Conservation (phyloP, 2,329 filamentous ascomycete species). For the Fusarium agapanthi region DNA sequence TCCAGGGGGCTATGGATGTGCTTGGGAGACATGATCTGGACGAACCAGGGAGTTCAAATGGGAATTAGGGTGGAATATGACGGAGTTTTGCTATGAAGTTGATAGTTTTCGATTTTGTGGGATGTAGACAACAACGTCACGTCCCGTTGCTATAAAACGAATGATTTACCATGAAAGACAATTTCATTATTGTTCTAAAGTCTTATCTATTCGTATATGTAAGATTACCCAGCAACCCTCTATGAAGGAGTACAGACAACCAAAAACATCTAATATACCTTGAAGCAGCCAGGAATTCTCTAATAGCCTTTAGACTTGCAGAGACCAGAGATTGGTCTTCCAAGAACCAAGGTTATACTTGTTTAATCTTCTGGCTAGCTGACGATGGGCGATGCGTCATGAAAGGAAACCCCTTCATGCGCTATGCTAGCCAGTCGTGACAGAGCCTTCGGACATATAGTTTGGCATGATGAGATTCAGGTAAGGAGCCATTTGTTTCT, state of each 20-base stretch:
- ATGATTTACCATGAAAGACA: neutral
- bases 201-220: neutral
- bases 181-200: neutral
- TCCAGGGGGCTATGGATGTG: conserved; percentile 34
- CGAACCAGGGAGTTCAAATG: neutral
- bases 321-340: neutral
- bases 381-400: neutral
- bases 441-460: neutral
- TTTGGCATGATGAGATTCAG: conserved; percentile 37
- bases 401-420: neutral
- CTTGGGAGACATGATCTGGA: conserved; percentile 45
- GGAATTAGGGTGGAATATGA: neutral
- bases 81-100: neutral
- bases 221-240: neutral
- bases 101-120: neutral
- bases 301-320: neutral
- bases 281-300: neutral
- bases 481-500: conserved; percentile 48
- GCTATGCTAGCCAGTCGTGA: neutral
- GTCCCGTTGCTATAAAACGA: neutral
- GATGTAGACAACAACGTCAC: neutral
- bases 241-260: neutral
- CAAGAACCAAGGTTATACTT: neutral
- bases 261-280: neutral
- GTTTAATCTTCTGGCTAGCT: neutral